phyloP scores from a whole-genome alignment of 2,329 filamentous ascomycete species.

The Trichoderma polysporum region DNA sequence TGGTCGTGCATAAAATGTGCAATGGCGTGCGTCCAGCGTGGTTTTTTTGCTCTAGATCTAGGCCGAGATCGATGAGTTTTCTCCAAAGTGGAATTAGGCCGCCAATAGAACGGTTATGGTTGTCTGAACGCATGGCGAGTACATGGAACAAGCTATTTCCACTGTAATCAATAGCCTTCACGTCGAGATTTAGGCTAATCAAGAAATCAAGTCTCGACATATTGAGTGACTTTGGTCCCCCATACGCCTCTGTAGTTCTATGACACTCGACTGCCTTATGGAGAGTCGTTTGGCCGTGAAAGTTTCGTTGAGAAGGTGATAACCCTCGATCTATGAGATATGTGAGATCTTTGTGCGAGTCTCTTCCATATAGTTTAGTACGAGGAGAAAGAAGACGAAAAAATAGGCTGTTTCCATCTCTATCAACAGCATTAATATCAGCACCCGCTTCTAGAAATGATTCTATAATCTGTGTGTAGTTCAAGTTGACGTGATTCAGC shows the following conservation, averaged over 20 bases:
- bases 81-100: constrained; percentile 18
- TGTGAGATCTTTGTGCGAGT: constrained; percentile 16
- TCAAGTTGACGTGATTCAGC: background rate
- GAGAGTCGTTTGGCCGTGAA: constrained; percentile 23
- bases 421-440: constrained; percentile 26
- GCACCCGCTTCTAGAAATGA: constrained; percentile 26
- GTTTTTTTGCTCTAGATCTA: constrained; percentile 25
- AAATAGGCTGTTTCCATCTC: constrained; percentile 23
- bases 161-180: constrained; percentile 22
- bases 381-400: constrained; percentile 5
- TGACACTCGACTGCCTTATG: constrained; percentile 21
- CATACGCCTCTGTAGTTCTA: background rate
- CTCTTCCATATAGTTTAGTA: background rate
- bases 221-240: too few species aligned
- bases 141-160: constrained; percentile 30
- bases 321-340: constrained; percentile 24
- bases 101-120: background rate
- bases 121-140: constrained; percentile 4
- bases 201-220: constrained; percentile 19
- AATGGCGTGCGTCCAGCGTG: constrained; percentile 27
- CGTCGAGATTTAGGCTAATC: constrained; percentile 17
- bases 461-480: background rate
- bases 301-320: constrained; percentile 20
- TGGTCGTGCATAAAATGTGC: constrained; percentile 25
- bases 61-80: constrained; percentile 20